Evolutionary conservation across 192 early-diverging fungal species (phyloP).

Genomic region (Entomortierella parvispora): DNA sequence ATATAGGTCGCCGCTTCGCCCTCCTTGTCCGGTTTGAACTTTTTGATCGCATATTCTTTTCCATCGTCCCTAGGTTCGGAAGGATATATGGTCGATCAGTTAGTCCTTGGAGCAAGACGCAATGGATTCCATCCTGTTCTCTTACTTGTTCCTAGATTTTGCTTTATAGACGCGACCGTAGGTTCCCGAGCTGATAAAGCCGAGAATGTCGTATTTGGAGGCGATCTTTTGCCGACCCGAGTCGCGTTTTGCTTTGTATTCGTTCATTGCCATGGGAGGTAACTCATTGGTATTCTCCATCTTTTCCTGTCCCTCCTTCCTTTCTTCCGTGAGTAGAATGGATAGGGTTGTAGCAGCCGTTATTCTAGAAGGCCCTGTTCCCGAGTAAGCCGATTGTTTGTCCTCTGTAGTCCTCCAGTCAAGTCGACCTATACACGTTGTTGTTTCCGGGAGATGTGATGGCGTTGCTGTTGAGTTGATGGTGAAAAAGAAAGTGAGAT

Average conservation of each 20-base stretch:
- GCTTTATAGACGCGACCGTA: constrained; percentile 98
- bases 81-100: not conserved
- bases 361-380: too few species aligned
- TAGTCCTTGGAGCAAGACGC: not conserved
- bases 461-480: too few species aligned
- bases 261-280: constrained; percentile 60
- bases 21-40: constrained; percentile 97
- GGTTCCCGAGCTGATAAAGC: constrained; percentile 95
- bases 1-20: constrained; percentile 77
- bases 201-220: constrained; percentile 84
- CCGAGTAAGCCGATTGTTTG: too few species aligned
- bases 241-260: constrained; percentile 64
- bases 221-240: constrained; percentile 66
- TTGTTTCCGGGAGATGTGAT: too few species aligned
- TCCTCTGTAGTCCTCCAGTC: too few species aligned
- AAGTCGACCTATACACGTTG: too few species aligned
- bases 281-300: constrained; percentile 21
- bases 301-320: constrained; percentile 1
- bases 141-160: constrained; percentile 63
- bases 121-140: not conserved
- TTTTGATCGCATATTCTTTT: constrained; percentile 92
- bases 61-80: constrained; percentile 34
- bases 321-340: too few species aligned
- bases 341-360: too few species aligned
- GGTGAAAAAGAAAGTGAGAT: too few species aligned